Percentiles rank a stretch among this genome's conserved stretches.
phyloP scores from a whole-genome alignment of 2,329 filamentous ascomycete species.

The Colletotrichum eremochloae region DNA sequence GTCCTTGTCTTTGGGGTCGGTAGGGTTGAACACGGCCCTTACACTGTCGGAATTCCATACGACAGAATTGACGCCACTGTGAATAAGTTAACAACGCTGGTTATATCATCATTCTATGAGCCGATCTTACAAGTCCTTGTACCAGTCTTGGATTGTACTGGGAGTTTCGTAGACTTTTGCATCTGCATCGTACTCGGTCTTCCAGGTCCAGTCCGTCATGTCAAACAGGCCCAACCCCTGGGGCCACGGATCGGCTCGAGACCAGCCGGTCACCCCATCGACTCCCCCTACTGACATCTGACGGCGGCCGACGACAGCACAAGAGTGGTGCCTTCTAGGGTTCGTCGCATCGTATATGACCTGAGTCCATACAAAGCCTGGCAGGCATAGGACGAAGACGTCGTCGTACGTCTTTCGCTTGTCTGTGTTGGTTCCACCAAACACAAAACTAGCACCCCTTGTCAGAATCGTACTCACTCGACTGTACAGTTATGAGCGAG shows the following conservation, averaged over 20 bases:
- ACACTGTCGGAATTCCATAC: no score
- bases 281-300: constrained; percentile 39
- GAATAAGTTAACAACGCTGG: no score
- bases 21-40: no score
- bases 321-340: constrained; percentile 16
- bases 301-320: constrained; percentile 32
- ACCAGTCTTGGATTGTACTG: constrained; percentile 26
- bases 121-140: background rate
- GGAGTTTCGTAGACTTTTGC: constrained; percentile 29
- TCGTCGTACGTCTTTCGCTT: constrained; percentile 19
- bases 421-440: constrained; percentile 32
- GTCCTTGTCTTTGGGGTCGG: no score
- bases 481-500: no score
- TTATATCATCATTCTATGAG: no score
- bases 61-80: no score
- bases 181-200: constrained; percentile 32
- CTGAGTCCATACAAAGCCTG: constrained; percentile 40
- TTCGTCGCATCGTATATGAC: background rate
- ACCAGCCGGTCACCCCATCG: constrained; percentile 14
- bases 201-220: constrained; percentile 31
- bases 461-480: no score
- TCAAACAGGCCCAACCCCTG: constrained; percentile 41
- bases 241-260: constrained; percentile 20
- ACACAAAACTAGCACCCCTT: constrained; percentile 34
- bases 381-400: constrained; percentile 38